Conservation (phyloP, 495 filamentous ascomycete species). For the Lindgomyces ingoldianus region DNA sequence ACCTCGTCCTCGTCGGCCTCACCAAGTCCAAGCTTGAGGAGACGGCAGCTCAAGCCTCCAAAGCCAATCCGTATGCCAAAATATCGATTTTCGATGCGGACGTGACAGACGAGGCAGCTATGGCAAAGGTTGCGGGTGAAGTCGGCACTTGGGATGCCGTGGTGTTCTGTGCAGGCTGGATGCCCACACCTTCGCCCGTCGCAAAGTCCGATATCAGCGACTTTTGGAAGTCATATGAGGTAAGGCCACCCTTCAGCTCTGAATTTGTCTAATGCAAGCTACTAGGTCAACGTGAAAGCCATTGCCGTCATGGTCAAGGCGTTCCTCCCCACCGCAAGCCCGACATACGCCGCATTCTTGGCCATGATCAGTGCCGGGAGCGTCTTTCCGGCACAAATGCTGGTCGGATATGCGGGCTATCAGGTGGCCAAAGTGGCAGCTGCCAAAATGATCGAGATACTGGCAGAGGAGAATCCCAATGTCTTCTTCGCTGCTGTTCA, state of each 20-base stretch:
- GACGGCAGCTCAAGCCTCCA: not conserved
- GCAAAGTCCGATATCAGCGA: constrained; percentile 38
- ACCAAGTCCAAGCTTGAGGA: constrained; percentile 27
- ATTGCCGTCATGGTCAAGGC: not conserved
- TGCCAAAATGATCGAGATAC: constrained; percentile 47
- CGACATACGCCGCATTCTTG: not conserved
- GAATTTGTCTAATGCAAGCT: constrained; percentile 40
- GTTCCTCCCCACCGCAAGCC: not conserved
- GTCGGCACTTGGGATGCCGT: constrained; percentile 46
- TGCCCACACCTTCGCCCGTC: constrained; percentile 34
- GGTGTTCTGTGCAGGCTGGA: constrained; percentile 43
- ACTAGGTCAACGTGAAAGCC: constrained; percentile 12
- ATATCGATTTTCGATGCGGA: constrained; percentile 18
- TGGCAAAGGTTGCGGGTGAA: constrained; percentile 30
- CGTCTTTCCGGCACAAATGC: not conserved
- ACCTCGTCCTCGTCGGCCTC: constrained; percentile 25
- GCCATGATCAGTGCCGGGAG: not conserved
- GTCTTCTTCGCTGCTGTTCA: constrained; percentile 47
- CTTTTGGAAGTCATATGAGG: constrained; percentile 48
- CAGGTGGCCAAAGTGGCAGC: constrained; percentile 46
- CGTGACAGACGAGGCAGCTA: constrained; percentile 34
- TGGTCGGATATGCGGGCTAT: constrained; percentile 39
- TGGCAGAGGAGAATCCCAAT: constrained; percentile 49
- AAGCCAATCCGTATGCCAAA: not conserved
- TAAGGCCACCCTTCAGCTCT: too few relatives aligned